Percentiles rank a stretch among this genome's conserved stretches.
These are phyloP conservation scores for Auricularia heimuer DNA, from an alignment of 768 basidiomycete species.

Conservation along the genomic window DNA sequence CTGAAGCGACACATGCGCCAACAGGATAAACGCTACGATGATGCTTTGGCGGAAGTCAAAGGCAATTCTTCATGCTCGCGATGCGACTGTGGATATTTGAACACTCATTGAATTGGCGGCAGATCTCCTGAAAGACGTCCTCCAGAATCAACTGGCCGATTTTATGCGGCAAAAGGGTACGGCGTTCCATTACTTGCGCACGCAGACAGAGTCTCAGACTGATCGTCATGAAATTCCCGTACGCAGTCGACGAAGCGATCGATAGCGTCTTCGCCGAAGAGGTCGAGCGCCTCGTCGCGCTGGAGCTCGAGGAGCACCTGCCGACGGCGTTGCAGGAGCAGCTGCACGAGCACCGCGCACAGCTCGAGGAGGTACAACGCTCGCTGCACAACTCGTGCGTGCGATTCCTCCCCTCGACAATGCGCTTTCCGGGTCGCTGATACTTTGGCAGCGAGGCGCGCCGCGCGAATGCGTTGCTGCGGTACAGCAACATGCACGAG, in stretches of 20 bases:
- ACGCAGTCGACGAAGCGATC: constrained; percentile 36
- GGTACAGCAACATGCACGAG: constrained; percentile 31
- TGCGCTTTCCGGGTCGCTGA: no score
- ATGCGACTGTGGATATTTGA: not conserved
- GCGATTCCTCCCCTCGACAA: no score
- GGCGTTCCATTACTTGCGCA: constrained; percentile 8
- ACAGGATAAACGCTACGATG: constrained; percentile 34
- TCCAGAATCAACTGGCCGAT: constrained; percentile 34
- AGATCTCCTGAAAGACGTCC: constrained; percentile 40
- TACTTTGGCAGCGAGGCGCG: constrained; percentile 50
- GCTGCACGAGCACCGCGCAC: constrained; percentile 31
- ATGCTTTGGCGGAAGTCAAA: constrained; percentile 40
- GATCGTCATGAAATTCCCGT: not conserved
- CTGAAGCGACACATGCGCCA: constrained; percentile 34
- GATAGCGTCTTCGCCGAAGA: constrained; percentile 38
- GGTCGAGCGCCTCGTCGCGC: constrained; percentile 40
- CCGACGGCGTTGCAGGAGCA: constrained; percentile 41
- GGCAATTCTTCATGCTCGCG: constrained; percentile 19
- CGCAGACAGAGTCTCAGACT: constrained; percentile 1
- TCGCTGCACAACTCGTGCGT: constrained; percentile 51
- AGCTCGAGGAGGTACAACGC: constrained; percentile 37
- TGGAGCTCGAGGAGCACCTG: constrained; percentile 36
- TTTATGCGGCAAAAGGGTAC: constrained; percentile 38
- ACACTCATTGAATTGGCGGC: not conserved
- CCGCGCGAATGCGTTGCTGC: constrained; percentile 40